These are phyloP conservation scores for Terana coerulea DNA, from an alignment of 768 basidiomycete species.

Conservation along the genomic window DNA sequence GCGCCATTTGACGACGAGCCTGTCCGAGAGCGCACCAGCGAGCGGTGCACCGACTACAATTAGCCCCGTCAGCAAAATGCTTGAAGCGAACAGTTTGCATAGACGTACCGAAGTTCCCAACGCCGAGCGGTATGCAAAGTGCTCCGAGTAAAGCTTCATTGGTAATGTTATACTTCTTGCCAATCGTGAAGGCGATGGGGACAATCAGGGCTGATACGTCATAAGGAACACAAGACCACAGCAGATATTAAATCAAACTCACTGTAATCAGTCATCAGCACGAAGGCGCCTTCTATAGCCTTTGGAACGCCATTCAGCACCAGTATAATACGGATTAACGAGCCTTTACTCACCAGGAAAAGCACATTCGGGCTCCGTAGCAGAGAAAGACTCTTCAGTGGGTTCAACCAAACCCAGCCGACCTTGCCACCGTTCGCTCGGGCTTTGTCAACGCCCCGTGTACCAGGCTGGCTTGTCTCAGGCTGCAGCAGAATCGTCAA, in stretches of 20 bases:
- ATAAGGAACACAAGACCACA: not conserved
- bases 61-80: not conserved
- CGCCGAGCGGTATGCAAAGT: constrained; percentile 56
- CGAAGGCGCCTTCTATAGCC: constrained; percentile 38
- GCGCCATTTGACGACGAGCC: constrained; percentile 44
- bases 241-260: constrained; percentile 23
- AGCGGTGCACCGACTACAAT: constrained; percentile 54
- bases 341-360: constrained; percentile 39
- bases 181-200: constrained; percentile 66
- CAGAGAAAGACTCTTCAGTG: constrained; percentile 46
- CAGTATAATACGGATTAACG: not conserved
- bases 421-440: constrained; percentile 9
- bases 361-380: constrained; percentile 59
- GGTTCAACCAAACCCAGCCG: constrained; percentile 51
- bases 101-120: constrained; percentile 54
- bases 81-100: too few species aligned
- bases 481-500: constrained; percentile 48
- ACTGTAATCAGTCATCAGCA: constrained; percentile 27
- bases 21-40: constrained; percentile 57
- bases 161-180: constrained; percentile 47
- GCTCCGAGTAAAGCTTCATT: constrained; percentile 57
- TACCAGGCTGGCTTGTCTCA: constrained; percentile 63
- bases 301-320: constrained; percentile 21
- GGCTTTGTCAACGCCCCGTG: constrained; percentile 48
- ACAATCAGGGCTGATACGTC: constrained; percentile 38